Evolutionary conservation across 2,329 filamentous ascomycete genomes (phyloP).

Genomic region (Xylariaceae sp.): DNA sequence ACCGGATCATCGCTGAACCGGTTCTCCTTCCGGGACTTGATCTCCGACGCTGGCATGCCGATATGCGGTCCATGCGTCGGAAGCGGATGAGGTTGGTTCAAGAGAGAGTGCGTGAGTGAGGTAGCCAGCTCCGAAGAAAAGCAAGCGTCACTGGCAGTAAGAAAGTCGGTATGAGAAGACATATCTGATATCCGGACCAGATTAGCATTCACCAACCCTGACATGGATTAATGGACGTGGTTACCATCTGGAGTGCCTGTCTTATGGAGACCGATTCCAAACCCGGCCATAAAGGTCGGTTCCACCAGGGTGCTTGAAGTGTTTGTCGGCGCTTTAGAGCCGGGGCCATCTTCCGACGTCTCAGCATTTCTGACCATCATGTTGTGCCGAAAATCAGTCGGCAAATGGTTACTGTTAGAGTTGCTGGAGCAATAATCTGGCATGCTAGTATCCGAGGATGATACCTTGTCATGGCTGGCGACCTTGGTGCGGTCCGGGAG

Average conservation of each 20-base stretch:
- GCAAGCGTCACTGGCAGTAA: slow-evolving; percentile 18
- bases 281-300: slow-evolving; percentile 21
- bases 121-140: slow-evolving; percentile 36
- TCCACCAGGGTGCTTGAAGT: slow-evolving; percentile 33
- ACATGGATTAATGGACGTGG: slow-evolving; percentile 1
- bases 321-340: slow-evolving; percentile 40
- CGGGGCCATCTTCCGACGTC: too few species aligned
- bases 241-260: slow-evolving; percentile 25
- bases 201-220: slow-evolving; percentile 5
- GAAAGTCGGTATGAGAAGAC: slow-evolving; percentile 25
- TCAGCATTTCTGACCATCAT: too few species aligned
- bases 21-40: slow-evolving; percentile 43
- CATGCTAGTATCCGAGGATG: slow-evolving; percentile 39
- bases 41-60: slow-evolving; percentile 31
- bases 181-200: slow-evolving; percentile 14
- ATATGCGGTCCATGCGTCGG: slow-evolving; percentile 30
- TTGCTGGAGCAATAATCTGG: slow-evolving; percentile 33
- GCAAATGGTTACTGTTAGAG: slow-evolving; percentile 16
- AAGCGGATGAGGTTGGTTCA: slow-evolving; percentile 42
- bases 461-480: slow-evolving; percentile 25
- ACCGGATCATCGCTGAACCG: slow-evolving; percentile 24
- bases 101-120: slow-evolving; percentile 42
- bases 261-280: slow-evolving; percentile 22
- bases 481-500: slow-evolving; percentile 16
- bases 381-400: slow-evolving; percentile 25